phyloP scores from a whole-genome alignment of 805 yeast species.

The Pichia occidentalis region DNA sequence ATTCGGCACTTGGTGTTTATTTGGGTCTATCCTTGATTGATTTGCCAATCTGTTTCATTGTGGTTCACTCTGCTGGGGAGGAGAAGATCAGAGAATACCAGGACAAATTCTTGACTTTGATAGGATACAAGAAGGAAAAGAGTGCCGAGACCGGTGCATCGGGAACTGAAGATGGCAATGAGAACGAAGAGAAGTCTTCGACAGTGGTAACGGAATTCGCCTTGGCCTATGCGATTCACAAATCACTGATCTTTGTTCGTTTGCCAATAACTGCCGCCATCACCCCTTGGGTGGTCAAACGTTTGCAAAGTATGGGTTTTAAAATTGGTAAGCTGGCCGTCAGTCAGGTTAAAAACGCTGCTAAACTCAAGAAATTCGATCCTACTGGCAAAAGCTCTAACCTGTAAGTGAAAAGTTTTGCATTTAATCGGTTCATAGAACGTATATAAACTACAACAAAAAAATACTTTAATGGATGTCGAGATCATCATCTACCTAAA shows the following conservation, averaged over 20 bases:
- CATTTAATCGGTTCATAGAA: slow-evolving; percentile 5
- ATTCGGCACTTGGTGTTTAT: slow-evolving; percentile 84
- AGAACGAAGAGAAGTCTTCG: slow-evolving; percentile 19
- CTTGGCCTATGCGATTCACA: slow-evolving; percentile 90
- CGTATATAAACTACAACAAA: background rate
- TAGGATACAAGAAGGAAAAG: slow-evolving; percentile 39
- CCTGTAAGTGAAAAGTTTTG: slow-evolving; percentile 1
- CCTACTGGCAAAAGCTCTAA: slow-evolving; percentile 33
- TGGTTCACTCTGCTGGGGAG: slow-evolving; percentile 84
- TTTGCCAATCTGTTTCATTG: slow-evolving; percentile 70
- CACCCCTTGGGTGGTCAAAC: slow-evolving; percentile 70
- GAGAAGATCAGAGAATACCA: slow-evolving; percentile 69
- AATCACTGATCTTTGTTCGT: slow-evolving; percentile 74
- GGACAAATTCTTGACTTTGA: slow-evolving; percentile 46
- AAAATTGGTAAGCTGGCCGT: slow-evolving; percentile 53
- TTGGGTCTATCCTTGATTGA: slow-evolving; percentile 67
- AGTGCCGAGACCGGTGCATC: background rate
- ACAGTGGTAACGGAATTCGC: slow-evolving; percentile 76
- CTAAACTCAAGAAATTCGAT: slow-evolving; percentile 18
- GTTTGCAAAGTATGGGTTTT: slow-evolving; percentile 72
- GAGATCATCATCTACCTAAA: slow-evolving; percentile 35
- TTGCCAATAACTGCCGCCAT: slow-evolving; percentile 88
- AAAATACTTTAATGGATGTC: too few species aligned
- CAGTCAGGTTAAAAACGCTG: slow-evolving; percentile 21
- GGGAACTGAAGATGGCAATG: slow-evolving; percentile 12